phyloP scores from a whole-genome alignment of 1,284 basidiomycete genomes.

The Macrocystidia cucumis region DNA sequence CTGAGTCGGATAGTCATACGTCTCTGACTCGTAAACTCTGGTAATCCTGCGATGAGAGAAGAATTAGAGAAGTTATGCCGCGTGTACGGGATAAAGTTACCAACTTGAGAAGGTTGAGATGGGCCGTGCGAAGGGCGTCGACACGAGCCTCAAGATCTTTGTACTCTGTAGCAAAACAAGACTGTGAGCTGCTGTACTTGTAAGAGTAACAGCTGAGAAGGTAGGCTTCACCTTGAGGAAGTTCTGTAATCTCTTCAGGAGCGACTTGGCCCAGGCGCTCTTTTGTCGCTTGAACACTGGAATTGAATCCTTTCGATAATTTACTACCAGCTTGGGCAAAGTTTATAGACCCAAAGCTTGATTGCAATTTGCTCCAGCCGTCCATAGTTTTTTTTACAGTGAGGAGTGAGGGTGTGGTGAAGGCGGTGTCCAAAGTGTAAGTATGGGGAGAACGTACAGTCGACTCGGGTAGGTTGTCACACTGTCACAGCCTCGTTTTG shows the following conservation, averaged over 20 bases:
- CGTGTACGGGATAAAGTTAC: constrained; percentile 10
- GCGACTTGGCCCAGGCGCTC: constrained; percentile 88
- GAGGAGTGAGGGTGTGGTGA: constrained; percentile 10
- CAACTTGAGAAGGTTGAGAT: constrained; percentile 76
- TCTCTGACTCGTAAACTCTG: constrained; percentile 79
- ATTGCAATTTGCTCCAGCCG: constrained; percentile 63
- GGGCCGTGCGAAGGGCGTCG: constrained; percentile 82
- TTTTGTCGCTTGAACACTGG: constrained; percentile 83
- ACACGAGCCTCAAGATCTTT: constrained; percentile 92
- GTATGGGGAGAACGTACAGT: too few species aligned
- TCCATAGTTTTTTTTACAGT: constrained; percentile 55
- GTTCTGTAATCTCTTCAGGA: constrained; percentile 91
- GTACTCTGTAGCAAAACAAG: constrained; percentile 61
- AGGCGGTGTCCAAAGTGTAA: too few species aligned
- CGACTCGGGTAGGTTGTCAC: too few species aligned
- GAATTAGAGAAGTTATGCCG: constrained; percentile 8
- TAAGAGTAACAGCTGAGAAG: constrained; percentile 7
- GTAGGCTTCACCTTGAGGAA: constrained; percentile 85
- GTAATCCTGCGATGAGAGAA: constrained; percentile 48
- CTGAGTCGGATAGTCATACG: constrained; percentile 84
- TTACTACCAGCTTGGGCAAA: constrained; percentile 64
- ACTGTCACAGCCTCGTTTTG: not conserved
- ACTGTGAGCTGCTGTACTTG: not conserved
- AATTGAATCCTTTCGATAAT: constrained; percentile 79
- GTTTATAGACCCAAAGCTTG: constrained; percentile 54